phyloP scores from a whole-genome alignment of 148 eudicot species.

The Chenopodium suecicum region DNA sequence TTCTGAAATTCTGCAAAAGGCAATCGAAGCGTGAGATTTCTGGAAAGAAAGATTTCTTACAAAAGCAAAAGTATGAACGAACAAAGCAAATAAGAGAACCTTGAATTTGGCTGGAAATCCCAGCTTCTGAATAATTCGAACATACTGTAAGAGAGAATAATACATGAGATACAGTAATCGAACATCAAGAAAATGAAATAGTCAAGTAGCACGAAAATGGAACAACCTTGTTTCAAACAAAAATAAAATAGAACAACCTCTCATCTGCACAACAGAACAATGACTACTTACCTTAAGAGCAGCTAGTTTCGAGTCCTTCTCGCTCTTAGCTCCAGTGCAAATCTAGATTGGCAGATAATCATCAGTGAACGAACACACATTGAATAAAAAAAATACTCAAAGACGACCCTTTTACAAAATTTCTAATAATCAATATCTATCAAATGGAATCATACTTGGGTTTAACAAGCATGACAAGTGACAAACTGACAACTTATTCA shows the following conservation, averaged over 20 bases:
- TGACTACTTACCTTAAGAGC: constrained; percentile 56
- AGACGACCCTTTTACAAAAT: not conserved
- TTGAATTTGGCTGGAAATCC: constrained; percentile 73
- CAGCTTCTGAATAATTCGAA: constrained; percentile 75
- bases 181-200: no score
- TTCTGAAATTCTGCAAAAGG: constrained; percentile 61
- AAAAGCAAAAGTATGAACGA: not conserved
- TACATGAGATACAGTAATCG: not conserved
- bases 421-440: not conserved
- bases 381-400: not conserved
- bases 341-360: constrained; percentile 37
- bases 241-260: no score
- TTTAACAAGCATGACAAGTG: not conserved
- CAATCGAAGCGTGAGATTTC: not conserved
- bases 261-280: no score
- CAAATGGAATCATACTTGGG: not conserved
- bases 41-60: not conserved
- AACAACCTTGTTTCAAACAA: no score
- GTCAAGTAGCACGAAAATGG: no score
- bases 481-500: not conserved
- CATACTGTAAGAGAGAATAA: constrained; percentile 46
- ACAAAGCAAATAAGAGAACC: constrained; percentile 31
- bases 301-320: constrained; percentile 66
- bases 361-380: not conserved
- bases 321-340: constrained; percentile 84